Base-by-base conservation (phyloP, 345 rosid species). In the Rhodamnia argentea region DNA sequence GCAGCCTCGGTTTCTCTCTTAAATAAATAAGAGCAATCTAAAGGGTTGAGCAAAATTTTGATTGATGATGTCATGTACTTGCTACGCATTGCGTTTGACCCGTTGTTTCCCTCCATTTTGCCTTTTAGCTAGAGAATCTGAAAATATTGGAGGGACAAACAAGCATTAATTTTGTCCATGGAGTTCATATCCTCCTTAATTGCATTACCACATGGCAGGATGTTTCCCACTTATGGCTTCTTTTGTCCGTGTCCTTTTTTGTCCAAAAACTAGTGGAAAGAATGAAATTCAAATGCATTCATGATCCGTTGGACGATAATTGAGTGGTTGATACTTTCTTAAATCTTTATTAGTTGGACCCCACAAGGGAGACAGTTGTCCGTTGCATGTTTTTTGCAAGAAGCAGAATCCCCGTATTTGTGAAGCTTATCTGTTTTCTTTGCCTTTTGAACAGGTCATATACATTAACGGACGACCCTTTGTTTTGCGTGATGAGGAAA, bases 401-500 rank as follows among this genome's bases (percentile, higher is more conserved):
- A 16, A 70, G 81, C 47, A 37, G 26, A 70, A 70, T 70, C 24
- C 24, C 47, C 20, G 13, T 70, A 11, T 32, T 70, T 18, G 26
- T 18, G 81, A 37, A 18, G 47, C 26, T 83, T 83, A 83, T 83
- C 2, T 53, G 26, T 82, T 27, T 2, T 18, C 2, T 86, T 83
- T 55, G 24, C 57, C 78, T 58, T 44, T 29, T 60, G 60, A 42
- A 70, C 85, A 97, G 99, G 95, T 97, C 85, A 95, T 97, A 37
- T 96, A 97, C 88, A 92, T 96, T 37, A 97, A 97, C 55, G 98
- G 99, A 20, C 94, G 98, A 12, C 99, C 99, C 76, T 97, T 97
- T 94, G 99, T 97, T 86, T 91, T 97, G 91, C 97, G 99, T 84
- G 99, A 97, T 88, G 98, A 93, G 27, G 98, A 94, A 92, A 96